phyloP scores from a whole-genome alignment of 2,329 filamentous ascomycete genomes.

The Aureobasidium sp. region DNA sequence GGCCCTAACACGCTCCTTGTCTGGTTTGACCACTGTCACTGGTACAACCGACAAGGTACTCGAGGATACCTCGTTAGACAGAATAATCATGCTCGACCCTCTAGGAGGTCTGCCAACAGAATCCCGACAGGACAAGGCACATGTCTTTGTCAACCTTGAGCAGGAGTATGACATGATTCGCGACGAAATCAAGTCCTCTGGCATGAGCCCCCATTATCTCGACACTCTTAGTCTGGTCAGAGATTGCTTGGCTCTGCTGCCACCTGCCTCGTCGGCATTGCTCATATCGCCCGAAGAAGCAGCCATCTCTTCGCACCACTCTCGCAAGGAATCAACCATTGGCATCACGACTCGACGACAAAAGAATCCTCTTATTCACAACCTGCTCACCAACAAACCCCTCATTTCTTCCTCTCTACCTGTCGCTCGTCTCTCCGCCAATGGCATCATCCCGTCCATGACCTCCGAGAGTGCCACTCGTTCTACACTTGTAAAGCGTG shows the following conservation, averaged over 20 bases:
- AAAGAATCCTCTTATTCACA: conserved; percentile 86
- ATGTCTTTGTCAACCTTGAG: conserved; percentile 88
- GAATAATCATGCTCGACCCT: conserved; percentile 82
- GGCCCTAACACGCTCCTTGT: conserved; percentile 69
- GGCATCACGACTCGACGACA: conserved; percentile 52
- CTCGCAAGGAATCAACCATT: conserved; percentile 17
- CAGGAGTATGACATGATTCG: conserved; percentile 73
- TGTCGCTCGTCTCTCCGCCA: conserved; percentile 51
- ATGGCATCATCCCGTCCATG: conserved; percentile 25
- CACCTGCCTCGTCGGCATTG: conserved; percentile 75
- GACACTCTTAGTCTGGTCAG: conserved; percentile 69
- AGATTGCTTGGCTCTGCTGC: conserved; percentile 65
- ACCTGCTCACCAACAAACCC: conserved; percentile 90
- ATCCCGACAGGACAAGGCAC: conserved; percentile 53
- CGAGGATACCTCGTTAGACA: conserved; percentile 58
- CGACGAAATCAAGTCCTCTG: conserved; percentile 38
- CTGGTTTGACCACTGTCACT: conserved; percentile 47
- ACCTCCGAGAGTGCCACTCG: conserved; percentile 23
- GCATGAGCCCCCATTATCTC: conserved; percentile 41
- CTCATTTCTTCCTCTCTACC: conserved; percentile 88
- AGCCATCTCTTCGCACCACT: conserved; percentile 48
- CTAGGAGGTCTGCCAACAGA: conserved; percentile 72
- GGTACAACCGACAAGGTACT: not conserved
- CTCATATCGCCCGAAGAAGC: conserved; percentile 83
- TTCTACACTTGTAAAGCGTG: conserved; percentile 71